Conservation (phyloP, 345 rosid genomes). For the Adansonia digitata region DNA sequence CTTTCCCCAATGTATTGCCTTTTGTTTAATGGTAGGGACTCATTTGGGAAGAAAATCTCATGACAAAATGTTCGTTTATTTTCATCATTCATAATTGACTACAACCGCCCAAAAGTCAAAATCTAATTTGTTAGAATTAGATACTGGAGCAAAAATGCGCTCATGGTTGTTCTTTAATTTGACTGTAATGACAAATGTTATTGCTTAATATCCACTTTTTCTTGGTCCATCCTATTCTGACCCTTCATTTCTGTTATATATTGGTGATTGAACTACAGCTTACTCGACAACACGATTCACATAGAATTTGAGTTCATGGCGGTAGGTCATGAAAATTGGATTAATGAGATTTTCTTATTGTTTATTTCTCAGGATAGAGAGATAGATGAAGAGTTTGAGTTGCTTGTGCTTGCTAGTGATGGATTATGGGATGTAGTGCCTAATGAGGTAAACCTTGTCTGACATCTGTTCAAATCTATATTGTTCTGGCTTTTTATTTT, state of each 20-base stretch:
- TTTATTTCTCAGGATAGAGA: conserved; percentile 50
- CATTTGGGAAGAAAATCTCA: background rate
- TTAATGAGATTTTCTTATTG: background rate
- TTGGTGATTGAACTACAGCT: background rate
- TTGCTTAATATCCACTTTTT: background rate
- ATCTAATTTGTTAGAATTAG: background rate
- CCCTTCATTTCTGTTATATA: background rate
- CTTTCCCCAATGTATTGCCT: background rate
- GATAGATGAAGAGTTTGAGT: conserved; percentile 65
- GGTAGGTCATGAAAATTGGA: conserved; percentile 4
- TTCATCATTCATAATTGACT: background rate
- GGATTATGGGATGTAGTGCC: conserved; percentile 98
- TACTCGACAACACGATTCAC: background rate
- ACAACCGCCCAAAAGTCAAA: background rate
- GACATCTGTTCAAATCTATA: background rate
- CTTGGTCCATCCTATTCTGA: background rate
- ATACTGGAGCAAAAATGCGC: background rate
- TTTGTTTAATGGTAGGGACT: background rate
- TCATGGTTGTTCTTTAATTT: background rate
- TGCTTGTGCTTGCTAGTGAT: conserved; percentile 91
- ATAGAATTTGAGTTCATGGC: background rate
- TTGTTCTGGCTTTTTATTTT: no score
- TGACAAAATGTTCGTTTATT: background rate
- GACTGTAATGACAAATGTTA: background rate
- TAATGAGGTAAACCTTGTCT: conserved; percentile 51